These are phyloP conservation scores for Lippia alba DNA, from an alignment of 305 asterid species.

Conservation along the genomic window DNA sequence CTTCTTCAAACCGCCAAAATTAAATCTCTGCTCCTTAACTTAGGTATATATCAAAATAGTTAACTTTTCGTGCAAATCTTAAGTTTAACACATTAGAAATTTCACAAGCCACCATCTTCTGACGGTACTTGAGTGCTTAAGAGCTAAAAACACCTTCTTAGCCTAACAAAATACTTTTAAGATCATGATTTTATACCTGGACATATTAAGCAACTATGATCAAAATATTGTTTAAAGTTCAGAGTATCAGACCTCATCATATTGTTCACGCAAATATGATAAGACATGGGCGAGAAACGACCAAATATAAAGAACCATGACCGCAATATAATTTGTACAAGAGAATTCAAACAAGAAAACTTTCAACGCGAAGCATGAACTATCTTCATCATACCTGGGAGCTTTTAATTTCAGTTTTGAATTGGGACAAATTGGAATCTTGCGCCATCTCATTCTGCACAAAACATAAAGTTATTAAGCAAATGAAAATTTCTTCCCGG, in stretches of 20 bases:
- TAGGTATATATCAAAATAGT: too few relatives aligned
- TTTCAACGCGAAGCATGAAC: not conserved
- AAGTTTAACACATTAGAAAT: not conserved
- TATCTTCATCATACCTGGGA: conserved; percentile 65
- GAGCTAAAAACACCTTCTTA: not conserved
- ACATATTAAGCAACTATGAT: not conserved
- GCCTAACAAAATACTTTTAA: not conserved
- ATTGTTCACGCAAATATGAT: not conserved
- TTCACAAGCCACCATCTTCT: not conserved
- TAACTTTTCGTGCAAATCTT: not conserved
- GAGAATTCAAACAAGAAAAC: not conserved
- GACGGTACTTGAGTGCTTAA: not conserved
- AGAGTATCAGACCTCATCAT: not conserved
- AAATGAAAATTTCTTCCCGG: not conserved
- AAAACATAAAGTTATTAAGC: not conserved
- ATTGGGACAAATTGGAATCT: conserved; percentile 75
- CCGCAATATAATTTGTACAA: too few relatives aligned
- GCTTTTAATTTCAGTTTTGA: conserved; percentile 81
- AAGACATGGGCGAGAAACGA: not conserved
- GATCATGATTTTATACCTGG: not conserved
- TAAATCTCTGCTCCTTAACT: too few relatives aligned
- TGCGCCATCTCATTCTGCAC: conserved; percentile 83
- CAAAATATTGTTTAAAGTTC: too few relatives aligned
- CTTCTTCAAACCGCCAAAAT: too few relatives aligned
- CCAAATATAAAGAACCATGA: not conserved